Evolutionary conservation across 176 grass and related monocot genomes (phyloP).

Genomic region (Triticum dicoccoides): DNA sequence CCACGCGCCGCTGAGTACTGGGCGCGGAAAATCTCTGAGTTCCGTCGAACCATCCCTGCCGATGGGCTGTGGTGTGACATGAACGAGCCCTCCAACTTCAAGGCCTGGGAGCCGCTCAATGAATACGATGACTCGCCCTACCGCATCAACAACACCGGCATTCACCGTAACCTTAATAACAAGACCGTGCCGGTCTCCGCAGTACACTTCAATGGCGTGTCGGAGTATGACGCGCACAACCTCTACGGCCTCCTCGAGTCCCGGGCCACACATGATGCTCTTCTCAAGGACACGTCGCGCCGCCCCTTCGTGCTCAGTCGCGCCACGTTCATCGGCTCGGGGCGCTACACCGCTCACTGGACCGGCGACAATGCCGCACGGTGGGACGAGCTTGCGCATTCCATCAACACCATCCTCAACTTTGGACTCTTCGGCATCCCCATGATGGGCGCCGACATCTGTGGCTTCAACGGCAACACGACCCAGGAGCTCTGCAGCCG

Average conservation of each 20-base stretch:
- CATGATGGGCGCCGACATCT: conserved; percentile 93
- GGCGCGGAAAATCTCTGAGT: conserved; percentile 56
- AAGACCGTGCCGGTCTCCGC: conserved; percentile 65
- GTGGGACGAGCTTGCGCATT: conserved; percentile 64
- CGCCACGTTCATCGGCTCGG: conserved; percentile 80
- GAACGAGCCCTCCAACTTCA: conserved; percentile 90
- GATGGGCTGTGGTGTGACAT: conserved; percentile 96
- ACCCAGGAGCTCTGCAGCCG: conserved; percentile 83
- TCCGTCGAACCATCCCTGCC: conserved; percentile 60
- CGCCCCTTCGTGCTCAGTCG: conserved; percentile 75
- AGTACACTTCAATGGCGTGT: conserved; percentile 54
- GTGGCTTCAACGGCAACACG: conserved; percentile 64
- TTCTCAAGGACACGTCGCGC: conserved; percentile 54
- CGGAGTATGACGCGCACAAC: conserved; percentile 85
- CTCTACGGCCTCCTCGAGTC: conserved; percentile 70
- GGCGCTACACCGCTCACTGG: conserved; percentile 78
- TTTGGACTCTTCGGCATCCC: conserved; percentile 83
- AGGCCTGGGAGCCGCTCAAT: conserved; percentile 33
- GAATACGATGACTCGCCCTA: conserved; percentile 70
- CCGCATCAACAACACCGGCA: conserved; percentile 76
- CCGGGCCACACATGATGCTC: conserved; percentile 47
- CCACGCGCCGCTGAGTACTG: conserved; percentile 39
- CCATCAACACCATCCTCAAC: conserved; percentile 71
- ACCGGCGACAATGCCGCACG: conserved; percentile 59
- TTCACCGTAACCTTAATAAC: conserved; percentile 40